Evolutionary conservation across 2,329 filamentous ascomycete species (phyloP), one percentile per base, ranked within the genome.

Genomic region (Aspergillus terreus): DNA sequence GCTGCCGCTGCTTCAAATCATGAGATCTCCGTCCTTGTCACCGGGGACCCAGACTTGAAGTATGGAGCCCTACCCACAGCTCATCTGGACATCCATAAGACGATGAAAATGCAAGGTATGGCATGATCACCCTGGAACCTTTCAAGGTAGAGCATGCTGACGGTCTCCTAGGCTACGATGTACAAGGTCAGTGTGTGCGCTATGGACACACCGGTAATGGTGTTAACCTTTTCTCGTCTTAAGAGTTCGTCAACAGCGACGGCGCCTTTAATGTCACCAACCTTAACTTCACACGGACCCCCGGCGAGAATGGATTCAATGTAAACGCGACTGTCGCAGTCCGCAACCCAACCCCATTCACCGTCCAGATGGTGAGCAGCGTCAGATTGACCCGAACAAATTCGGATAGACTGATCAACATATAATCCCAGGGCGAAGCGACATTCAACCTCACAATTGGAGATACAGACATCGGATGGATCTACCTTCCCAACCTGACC

Each of bases 281-380:
- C 2, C 7, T 63, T 2, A 51, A 62, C 1, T 47, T 63, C 11
- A 23, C n/a, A 10, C 36, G 63, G 4, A 41, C 56, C 14, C 51
- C 55, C 1, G 44, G 45, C 6, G 54, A 38, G 5, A 48, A 64
- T 21, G 62, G 61, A 25, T 63, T 57, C 25, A 64, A 64, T 15
- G 53, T 63, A 27, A 64, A 65, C 50, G 60, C 62, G n/a, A 64
- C 62, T 1, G 52, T 63, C 6, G 49, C 56, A 7, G 25, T 65
- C 12, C 51, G 49, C 11, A 62, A 63, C 19, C 60, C 62, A 12
- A 59, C 52, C 0, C 52, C 54, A 0, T 62, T 63, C 23, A 57
- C 33, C 11, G 51, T 64, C 7, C 56, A 64, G 40, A 51, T 65
- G 57, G 63, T 65, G 55, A n/a, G 46, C 11, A 23, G 30, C 6